Evolutionary conservation across 148 eudicot genomes (phyloP).

Genomic region (Chenopodium formosanum): DNA sequence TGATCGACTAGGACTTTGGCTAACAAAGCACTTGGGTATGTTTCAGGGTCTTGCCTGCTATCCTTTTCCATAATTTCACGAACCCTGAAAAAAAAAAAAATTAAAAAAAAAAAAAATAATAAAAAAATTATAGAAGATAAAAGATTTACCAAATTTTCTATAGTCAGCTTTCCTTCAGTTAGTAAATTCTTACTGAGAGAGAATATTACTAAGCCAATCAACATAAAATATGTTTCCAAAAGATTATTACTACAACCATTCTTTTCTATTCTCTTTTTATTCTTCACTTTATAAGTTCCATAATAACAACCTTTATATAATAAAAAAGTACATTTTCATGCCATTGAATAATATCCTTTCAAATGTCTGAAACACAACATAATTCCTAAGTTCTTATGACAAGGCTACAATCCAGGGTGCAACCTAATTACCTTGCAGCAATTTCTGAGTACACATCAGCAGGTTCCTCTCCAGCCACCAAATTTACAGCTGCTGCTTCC

Average conservation of each 20-base stretch:
- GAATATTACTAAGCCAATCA: no score
- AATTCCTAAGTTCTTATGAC: background rate
- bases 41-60: constrained; percentile 70
- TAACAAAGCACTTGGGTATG: constrained; percentile 60
- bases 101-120: no score
- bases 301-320: background rate
- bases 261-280: background rate
- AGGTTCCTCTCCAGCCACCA: constrained; percentile 76
- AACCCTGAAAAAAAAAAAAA: constrained; percentile 47
- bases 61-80: constrained; percentile 74
- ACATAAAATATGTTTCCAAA: no score
- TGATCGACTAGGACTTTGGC: constrained; percentile 77
- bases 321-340: background rate
- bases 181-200: no score
- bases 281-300: background rate
- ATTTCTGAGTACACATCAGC: constrained; percentile 93
- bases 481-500: constrained; percentile 90
- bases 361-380: background rate
- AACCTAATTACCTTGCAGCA: constrained; percentile 59
- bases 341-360: constrained; percentile 6
- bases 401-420: background rate
- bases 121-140: background rate
- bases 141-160: no score
- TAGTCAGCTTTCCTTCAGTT: no score
- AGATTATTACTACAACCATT: background rate